Percentiles rank a stretch among this genome's conserved stretches.
phyloP scores from a whole-genome alignment of 2,329 filamentous ascomycete genomes.

The Cladobotryum mycophilum region DNA sequence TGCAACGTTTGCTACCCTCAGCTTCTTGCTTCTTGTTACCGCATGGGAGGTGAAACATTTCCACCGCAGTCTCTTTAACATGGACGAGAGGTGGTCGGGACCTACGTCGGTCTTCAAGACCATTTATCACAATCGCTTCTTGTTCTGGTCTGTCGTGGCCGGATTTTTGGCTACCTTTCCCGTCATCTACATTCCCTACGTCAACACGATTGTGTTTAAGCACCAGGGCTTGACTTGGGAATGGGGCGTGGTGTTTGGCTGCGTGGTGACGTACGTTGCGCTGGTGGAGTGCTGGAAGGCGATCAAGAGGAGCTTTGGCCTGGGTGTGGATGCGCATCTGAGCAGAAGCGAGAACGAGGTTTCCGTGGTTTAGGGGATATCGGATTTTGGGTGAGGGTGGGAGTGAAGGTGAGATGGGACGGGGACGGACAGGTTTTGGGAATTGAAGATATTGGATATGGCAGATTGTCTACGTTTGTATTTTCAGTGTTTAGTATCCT shows the following conservation, averaged over 20 bases:
- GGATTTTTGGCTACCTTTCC: conserved; percentile 57
- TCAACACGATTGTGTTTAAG: conserved; percentile 63
- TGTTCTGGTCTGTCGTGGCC: conserved; percentile 57
- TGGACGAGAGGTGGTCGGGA: conserved; percentile 49
- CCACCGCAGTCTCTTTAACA: conserved; percentile 61
- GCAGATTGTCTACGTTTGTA: conserved; percentile 22
- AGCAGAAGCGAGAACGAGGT: not conserved
- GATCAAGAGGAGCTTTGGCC: conserved; percentile 46
- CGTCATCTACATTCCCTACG: conserved; percentile 59
- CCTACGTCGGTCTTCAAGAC: conserved; percentile 49
- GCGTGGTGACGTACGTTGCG: conserved; percentile 52
- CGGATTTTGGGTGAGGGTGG: not conserved
- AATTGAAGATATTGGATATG: conserved; percentile 15
- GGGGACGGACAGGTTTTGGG: conserved; percentile 24
- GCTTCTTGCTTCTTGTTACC: conserved; percentile 61
- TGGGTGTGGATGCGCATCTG: conserved; percentile 25
- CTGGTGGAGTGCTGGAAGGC: conserved; percentile 67
- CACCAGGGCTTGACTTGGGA: conserved; percentile 64
- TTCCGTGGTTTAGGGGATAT: conserved; percentile 6
- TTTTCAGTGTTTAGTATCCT: conserved; percentile 22
- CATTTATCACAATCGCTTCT: conserved; percentile 63
- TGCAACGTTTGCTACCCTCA: conserved; percentile 62
- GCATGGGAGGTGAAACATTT: conserved; percentile 72
- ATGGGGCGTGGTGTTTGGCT: conserved; percentile 61
- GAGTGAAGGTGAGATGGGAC: too few relatives aligned